Base-by-base conservation (phyloP, 139 green algal species). In the Micractinium sp. region DNA sequence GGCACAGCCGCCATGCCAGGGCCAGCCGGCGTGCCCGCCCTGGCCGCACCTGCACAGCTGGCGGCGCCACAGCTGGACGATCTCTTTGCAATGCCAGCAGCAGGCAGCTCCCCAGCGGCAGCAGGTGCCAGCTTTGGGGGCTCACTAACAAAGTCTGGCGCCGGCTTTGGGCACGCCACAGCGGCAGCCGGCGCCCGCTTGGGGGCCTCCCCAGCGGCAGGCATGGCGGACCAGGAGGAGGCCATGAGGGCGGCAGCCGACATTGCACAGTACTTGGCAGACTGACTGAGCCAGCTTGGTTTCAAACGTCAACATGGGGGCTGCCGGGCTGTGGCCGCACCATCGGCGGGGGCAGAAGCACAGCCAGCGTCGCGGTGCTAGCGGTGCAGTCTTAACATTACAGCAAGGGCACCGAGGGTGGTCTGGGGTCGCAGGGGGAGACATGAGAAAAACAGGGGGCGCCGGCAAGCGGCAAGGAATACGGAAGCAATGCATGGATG, bases 191-290 rank as follows among this genome's bases (percentile, higher is more conserved):
- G 20, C 41, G n/a, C 19, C 18, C 61, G 35, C 35, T 9, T 53
- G 23, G 16, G 31, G 9, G 79, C 27, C 23, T 82, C 76, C 73
- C 76, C 36, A 61, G 35, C 27, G 4, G 41, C 25, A 35, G 41
- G 9, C 33, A 3, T 56, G 67, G 83, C 35, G 2, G 83, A 87
- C 29, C 35, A 31, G 18, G 66, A 38, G 4, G 83, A 39, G 18
- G 83, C 83, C 14, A 87, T 87, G 83, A 25, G 27, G 36, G 83
- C 38, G 0, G 83, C 73, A 13, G 66, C 47, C 5, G 38, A 87
- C 38, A 66, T 87, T 5, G 83, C 83, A 0, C 25, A 81, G 39
- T 79, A 80, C 27, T 27, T 87, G 25, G 66, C 67, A 29, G 83
- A 79, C 25, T 87, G 31, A 66, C 47, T 56, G 47, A 9, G 47